Evolutionary conservation across 1,139 yeast genomes (phyloP), one percentile per base, ranked within the genome.

Genomic region (Taphrina betulina): DNA sequence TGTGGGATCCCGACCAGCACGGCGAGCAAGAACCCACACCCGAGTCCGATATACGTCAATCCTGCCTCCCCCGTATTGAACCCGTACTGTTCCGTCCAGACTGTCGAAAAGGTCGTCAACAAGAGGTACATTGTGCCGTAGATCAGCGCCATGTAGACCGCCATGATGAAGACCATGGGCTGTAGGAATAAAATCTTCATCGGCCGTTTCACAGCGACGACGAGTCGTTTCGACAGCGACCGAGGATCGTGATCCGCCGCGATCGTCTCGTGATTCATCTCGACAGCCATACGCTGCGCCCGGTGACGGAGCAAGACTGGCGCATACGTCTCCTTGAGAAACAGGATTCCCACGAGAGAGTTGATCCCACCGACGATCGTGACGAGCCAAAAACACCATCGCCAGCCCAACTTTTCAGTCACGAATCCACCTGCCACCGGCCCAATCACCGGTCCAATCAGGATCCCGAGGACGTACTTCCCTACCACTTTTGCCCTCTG

Each of bases 241-340:
- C 45, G 19, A 5, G 45, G 45, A 17, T 41, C 45, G 45, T 41
- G 45, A 23, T 41, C 45, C 23, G 35, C 45, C 12, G 45, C 42
- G 12, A 24, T 48, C 36, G 36, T 37, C 29, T 26, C 37, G 36
- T 48, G 53, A 7, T 10, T 31, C 31, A 29, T 17, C 29, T 26
- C 53, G 26, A 20, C 37, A n/a, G 53, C 16, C 44, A 36, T 28
- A 28, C 44, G 33, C 17, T 8, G 19, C 19, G 45, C 45, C 19
- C 45, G 33, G 14, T 22, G 10, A 33, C 28, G 24, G 20, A 41
- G 45, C 59, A 88, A 82, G 3, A 85, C 89, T 3, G 95, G 92
- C 8, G 95, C 90, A 69, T 86, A 89, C 23, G 96, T 89, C 73
- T 90, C 97, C 8, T 95, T 95, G 66, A 80, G 72, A 51, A 72